Conservation (phyloP, 2,329 filamentous ascomycete genomes). For the Claviceps sorghi region DNA sequence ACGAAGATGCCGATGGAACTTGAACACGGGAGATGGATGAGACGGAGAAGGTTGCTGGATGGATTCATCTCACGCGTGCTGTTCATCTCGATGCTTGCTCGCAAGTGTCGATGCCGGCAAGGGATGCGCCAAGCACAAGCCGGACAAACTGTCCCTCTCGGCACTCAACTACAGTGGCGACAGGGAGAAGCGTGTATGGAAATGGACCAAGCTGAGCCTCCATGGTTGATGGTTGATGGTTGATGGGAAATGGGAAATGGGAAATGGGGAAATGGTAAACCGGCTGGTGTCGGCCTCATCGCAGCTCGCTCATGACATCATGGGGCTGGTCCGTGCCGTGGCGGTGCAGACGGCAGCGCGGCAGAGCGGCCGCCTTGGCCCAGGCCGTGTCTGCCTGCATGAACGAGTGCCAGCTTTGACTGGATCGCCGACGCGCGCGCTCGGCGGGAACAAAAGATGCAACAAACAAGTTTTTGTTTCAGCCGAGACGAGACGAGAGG, state of each 20-base stretch:
- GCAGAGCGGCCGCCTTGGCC: too few relatives aligned
- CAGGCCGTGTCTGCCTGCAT: too few relatives aligned
- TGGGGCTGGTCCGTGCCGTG: slow-evolving; percentile 11
- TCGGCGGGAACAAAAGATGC: neutral
- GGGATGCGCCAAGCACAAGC: too few relatives aligned
- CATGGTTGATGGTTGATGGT: too few relatives aligned
- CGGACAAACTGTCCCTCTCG: neutral
- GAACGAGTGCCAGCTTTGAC: too few relatives aligned
- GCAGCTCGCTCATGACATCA: slow-evolving; percentile 19
- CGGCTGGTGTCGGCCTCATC: neutral
- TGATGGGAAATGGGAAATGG: too few relatives aligned
- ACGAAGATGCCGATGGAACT: neutral
- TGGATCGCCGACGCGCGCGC: neutral
- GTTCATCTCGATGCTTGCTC: neutral
- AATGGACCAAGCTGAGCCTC: too few relatives aligned
- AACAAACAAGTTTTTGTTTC: neutral
- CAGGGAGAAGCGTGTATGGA: too few relatives aligned
- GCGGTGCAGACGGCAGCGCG: slow-evolving; percentile 12
- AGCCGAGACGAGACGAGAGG: neutral
- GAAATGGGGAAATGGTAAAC: too few relatives aligned
- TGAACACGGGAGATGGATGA: neutral
- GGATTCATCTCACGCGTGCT: neutral
- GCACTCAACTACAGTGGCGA: neutral
- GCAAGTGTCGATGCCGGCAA: neutral
- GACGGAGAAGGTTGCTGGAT: neutral